Evolutionary conservation across 148 eudicot genomes (phyloP).

Genomic region (Vaccinium myrtillus): DNA sequence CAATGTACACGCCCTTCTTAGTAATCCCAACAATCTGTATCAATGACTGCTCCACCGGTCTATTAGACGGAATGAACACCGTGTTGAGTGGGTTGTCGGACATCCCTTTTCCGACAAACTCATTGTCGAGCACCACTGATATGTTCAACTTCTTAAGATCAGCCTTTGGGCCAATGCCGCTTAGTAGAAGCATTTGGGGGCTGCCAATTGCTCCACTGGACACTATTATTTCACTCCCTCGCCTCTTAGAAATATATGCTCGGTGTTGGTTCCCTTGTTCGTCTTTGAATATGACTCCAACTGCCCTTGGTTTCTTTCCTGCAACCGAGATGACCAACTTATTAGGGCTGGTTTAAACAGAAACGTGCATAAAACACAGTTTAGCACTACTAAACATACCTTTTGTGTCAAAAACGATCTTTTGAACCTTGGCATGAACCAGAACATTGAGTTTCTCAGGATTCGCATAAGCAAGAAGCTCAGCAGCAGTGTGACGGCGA

Average conservation of each 20-base stretch:
- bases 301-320: constrained; percentile 68
- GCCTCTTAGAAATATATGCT: constrained; percentile 46
- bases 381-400: constrained; percentile 23
- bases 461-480: constrained; percentile 65
- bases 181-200: constrained; percentile 79
- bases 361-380: background rate
- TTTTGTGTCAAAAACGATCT: constrained; percentile 50
- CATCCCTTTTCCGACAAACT: constrained; percentile 80
- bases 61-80: constrained; percentile 57
- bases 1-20: constrained; percentile 76
- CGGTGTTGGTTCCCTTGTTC: constrained; percentile 61
- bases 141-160: constrained; percentile 66
- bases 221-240: constrained; percentile 65
- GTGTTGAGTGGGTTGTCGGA: constrained; percentile 82
- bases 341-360: background rate
- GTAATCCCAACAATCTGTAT: constrained; percentile 94
- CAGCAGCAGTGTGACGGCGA: constrained; percentile 84
- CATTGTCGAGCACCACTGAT: constrained; percentile 57
- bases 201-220: constrained; percentile 90
- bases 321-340: constrained; percentile 14
- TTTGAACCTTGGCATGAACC: constrained; percentile 75
- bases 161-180: constrained; percentile 84
- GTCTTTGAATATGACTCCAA: constrained; percentile 83
- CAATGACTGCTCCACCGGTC: constrained; percentile 60
- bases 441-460: constrained; percentile 57